Evolutionary conservation across 164 flowering plant species (phyloP).

Genomic region (Platanus orientalis): DNA sequence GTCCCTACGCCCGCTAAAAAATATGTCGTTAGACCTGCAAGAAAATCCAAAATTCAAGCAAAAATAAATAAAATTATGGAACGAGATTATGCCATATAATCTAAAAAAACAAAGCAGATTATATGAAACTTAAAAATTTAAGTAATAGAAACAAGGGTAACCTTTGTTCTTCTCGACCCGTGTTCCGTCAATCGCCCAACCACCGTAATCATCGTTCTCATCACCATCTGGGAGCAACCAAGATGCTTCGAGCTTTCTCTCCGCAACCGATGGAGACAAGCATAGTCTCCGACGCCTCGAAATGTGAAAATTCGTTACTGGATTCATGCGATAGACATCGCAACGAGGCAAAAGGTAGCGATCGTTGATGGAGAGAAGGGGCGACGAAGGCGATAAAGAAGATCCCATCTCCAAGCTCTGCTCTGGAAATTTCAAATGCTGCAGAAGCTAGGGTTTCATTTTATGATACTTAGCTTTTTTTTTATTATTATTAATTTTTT

Average conservation of each 20-base stretch:
- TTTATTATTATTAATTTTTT: too few species aligned
- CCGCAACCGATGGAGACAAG: conserved; percentile 23
- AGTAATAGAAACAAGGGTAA: background rate
- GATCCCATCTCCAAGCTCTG: conserved; percentile 3
- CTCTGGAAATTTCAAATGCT: background rate
- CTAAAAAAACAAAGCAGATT: background rate
- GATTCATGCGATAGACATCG: conserved; percentile 12
- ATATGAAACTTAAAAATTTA: background rate
- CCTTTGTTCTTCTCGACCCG: conserved; percentile 30
- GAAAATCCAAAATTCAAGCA: background rate
- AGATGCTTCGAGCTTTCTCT: conserved; percentile 23
- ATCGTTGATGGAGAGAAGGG: conserved; percentile 11
- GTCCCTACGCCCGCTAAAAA: conserved; percentile 42
- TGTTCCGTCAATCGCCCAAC: conserved; percentile 49
- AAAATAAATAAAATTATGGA: background rate
- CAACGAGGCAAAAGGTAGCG: conserved; percentile 14
- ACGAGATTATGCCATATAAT: background rate
- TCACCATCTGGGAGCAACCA: conserved; percentile 33
- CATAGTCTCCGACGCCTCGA: conserved; percentile 6
- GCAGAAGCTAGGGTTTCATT: conserved; percentile 16
- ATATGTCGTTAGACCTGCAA: conserved; percentile 34
- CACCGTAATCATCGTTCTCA: conserved; percentile 31
- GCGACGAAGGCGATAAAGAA: conserved; percentile 13
- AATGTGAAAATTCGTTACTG: conserved; percentile 4
- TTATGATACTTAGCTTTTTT: too few species aligned